A percentile compares a stretch with the other conserved stretches of the same genome.
Conservation (phyloP, 208 protist species). For the Wallacemonas rigidus region DNA sequence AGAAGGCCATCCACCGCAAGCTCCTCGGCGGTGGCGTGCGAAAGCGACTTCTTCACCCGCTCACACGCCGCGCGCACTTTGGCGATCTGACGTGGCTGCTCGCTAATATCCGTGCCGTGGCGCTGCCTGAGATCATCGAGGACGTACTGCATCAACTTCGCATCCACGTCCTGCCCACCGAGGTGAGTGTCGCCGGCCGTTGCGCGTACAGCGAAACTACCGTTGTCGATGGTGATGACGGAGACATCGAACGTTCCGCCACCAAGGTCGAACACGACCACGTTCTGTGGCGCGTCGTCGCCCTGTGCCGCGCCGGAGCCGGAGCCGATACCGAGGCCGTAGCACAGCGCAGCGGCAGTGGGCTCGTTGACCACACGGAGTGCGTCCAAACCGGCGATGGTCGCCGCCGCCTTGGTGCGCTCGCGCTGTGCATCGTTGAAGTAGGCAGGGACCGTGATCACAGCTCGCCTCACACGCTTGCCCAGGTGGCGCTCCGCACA, state of each 20-base stretch:
- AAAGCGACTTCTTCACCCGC: conserved; percentile 97
- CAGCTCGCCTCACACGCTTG: conserved; percentile 92
- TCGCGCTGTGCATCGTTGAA: conserved; percentile 99
- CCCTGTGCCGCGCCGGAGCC: conserved; percentile 49
- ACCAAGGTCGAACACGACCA: conserved; percentile 99
- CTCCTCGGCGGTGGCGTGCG: conserved; percentile 80
- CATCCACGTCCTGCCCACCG: conserved; percentile 99
- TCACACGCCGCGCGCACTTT: conserved; percentile 76
- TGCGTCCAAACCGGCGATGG: conserved; percentile 97
- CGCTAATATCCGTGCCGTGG: conserved; percentile 83
- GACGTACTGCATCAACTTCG: conserved; percentile 95
- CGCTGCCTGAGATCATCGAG: conserved; percentile 89
- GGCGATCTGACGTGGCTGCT: conserved; percentile 47
- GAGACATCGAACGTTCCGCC: conserved; percentile 99
- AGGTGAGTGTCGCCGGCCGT: conserved; percentile 99
- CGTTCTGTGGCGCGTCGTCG: conserved; percentile 42
- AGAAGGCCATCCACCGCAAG: conserved; percentile 97
- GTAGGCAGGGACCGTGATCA: conserved; percentile 99
- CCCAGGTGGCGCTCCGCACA: conserved; percentile 94
- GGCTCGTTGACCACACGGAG: conserved; percentile 99
- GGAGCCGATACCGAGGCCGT: conserved; percentile 95
- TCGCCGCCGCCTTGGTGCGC: conserved; percentile 97
- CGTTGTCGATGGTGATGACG: conserved; percentile 96
- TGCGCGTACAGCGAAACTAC: conserved; percentile 98
- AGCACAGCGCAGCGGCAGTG: conserved; percentile 98